phyloP scores from a whole-genome alignment of 257 asterid genomes.

The Nicotiana paniculata region DNA sequence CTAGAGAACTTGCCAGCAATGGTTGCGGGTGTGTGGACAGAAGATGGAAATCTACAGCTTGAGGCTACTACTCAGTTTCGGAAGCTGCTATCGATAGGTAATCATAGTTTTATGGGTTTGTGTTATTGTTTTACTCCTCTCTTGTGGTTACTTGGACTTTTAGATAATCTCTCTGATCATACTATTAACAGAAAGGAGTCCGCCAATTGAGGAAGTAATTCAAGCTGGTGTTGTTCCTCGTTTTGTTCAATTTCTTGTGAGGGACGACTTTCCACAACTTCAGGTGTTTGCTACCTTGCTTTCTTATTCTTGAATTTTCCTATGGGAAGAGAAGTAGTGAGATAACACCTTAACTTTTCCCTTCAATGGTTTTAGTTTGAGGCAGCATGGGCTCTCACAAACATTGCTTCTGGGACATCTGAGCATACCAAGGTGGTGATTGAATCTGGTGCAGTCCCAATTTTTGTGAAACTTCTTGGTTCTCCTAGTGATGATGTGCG shows the following conservation, averaged over 20 bases:
- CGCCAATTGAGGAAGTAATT: slow-evolving; percentile 21
- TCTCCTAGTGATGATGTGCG: slow-evolving; percentile 16
- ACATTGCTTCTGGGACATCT: slow-evolving; percentile 21
- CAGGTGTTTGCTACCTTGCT: slow-evolving; percentile 5
- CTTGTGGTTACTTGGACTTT: neutral
- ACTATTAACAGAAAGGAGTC: slow-evolving; percentile 10
- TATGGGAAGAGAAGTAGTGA: neutral
- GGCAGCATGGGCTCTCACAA: slow-evolving; percentile 23
- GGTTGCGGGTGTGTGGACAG: slow-evolving; percentile 10
- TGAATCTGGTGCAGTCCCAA: slow-evolving; percentile 20
- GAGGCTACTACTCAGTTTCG: slow-evolving; percentile 16
- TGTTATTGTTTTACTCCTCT: neutral
- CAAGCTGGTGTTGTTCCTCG: slow-evolving; percentile 25
- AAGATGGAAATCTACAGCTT: slow-evolving; percentile 16
- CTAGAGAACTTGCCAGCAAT: slow-evolving; percentile 10
- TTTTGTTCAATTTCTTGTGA: slow-evolving; percentile 20
- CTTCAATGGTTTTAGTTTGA: slow-evolving; percentile 6
- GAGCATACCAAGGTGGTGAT: slow-evolving; percentile 16
- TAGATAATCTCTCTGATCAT: neutral
- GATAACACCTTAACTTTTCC: neutral
- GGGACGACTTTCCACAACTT: slow-evolving; percentile 12
- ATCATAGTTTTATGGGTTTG: neutral
- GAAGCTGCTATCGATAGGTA: slow-evolving; percentile 21
- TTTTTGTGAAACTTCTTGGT: slow-evolving; percentile 20
- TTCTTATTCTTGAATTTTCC: neutral